Percentiles rank a stretch among this genome's conserved stretches.
These are phyloP conservation scores for Zygoascus biomembranicola DNA, from an alignment of 805 yeast species.

Conservation along the genomic window DNA sequence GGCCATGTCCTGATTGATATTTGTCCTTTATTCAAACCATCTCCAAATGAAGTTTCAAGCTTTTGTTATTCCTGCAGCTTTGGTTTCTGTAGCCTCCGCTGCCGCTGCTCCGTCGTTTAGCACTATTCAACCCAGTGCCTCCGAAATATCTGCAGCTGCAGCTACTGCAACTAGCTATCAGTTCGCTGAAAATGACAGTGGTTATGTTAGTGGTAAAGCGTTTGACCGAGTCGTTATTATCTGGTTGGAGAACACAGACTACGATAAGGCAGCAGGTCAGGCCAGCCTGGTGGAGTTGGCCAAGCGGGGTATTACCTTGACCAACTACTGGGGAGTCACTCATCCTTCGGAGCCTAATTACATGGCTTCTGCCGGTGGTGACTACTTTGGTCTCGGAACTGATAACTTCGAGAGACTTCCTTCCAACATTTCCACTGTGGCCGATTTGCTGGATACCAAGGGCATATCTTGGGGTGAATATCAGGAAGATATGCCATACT, in stretches of 20 bases:
- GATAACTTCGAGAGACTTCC: constrained; percentile 41
- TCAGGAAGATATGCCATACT: constrained; percentile 45
- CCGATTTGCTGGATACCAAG: constrained; percentile 40
- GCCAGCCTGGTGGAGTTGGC: constrained; percentile 37
- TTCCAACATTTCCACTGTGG: constrained; percentile 39
- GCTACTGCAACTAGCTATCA: constrained; percentile 28
- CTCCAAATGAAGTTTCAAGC: not conserved
- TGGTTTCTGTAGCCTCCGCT: not conserved
- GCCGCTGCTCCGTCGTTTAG: constrained; percentile 23
- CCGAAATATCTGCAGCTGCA: constrained; percentile 32
- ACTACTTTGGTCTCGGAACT: constrained; percentile 40
- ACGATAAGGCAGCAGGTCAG: constrained; percentile 41
- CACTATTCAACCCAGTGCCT: constrained; percentile 26
- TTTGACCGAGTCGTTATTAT: constrained; percentile 37
- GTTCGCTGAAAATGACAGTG: constrained; percentile 22
- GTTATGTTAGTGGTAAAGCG: constrained; percentile 32
- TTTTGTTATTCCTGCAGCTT: not conserved
- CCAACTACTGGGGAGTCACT: constrained; percentile 45
- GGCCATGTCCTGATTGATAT: too few species aligned
- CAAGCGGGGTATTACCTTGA: constrained; percentile 37
- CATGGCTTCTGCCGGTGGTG: constrained; percentile 43
- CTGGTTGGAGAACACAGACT: constrained; percentile 46
- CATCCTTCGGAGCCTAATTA: constrained; percentile 52
- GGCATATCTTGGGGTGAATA: constrained; percentile 47
- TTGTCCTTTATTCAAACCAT: not conserved